Evolutionary conservation across 208 protist species (phyloP).

Genomic region (Trypanosoma avium): DNA sequence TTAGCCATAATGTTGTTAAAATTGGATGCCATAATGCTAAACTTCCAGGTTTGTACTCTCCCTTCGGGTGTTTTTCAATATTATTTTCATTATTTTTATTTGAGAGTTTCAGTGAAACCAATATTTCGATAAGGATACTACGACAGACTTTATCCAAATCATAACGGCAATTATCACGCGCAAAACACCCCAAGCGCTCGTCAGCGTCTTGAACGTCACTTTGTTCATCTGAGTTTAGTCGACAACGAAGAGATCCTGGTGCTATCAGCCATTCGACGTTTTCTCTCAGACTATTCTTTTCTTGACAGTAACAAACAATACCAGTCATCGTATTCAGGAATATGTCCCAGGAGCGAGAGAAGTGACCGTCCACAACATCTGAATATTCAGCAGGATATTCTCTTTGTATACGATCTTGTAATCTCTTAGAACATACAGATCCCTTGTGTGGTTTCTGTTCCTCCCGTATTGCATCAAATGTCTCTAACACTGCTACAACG

Average conservation of each 20-base stretch:
- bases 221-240: neutral
- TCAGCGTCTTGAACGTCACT: neutral
- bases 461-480: neutral
- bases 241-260: constrained; percentile 16
- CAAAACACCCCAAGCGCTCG: constrained; percentile 2
- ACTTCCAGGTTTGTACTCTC: constrained; percentile 7
- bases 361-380: constrained; percentile 14
- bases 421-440: constrained; percentile 24
- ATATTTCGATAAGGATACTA: constrained; percentile 18
- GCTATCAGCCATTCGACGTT: constrained; percentile 18
- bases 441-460: constrained; percentile 7
- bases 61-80: neutral
- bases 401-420: constrained; percentile 25
- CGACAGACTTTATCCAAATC: constrained; percentile 21
- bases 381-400: constrained; percentile 19
- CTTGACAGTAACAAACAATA: constrained; percentile 15
- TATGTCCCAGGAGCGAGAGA: constrained; percentile 14
- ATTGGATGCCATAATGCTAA: constrained; percentile 17
- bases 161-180: constrained; percentile 6
- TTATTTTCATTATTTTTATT: neutral
- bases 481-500: neutral
- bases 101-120: neutral
- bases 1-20: constrained; percentile 8
- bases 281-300: too few species aligned
- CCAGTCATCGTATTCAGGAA: constrained; percentile 8